phyloP scores from a whole-genome alignment of 257 asterid genomes.

The Solanum gracilifrons region DNA sequence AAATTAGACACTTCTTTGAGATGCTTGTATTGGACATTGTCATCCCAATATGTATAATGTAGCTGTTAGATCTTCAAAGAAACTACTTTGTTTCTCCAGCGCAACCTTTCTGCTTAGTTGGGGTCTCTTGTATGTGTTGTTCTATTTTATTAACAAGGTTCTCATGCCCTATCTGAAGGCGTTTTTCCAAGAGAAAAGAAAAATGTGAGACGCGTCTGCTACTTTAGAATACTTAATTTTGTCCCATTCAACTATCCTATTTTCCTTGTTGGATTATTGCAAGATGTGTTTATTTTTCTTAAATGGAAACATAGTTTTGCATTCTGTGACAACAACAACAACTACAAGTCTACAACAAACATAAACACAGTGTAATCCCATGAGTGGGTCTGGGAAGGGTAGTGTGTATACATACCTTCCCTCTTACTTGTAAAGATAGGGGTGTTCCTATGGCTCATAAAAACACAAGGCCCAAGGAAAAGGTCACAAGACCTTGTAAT shows the following conservation, averaged over 20 bases:
- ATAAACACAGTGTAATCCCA: not conserved
- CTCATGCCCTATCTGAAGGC: not conserved
- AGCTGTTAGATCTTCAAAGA: not conserved
- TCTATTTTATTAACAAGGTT: not conserved
- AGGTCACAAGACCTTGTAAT: not conserved
- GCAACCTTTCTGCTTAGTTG: not conserved
- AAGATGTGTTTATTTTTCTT: not conserved
- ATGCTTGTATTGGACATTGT: not conserved
- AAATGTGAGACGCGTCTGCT: not conserved
- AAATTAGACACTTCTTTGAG: not conserved
- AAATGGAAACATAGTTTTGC: not conserved
- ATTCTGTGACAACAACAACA: not conserved
- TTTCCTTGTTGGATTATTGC: not conserved
- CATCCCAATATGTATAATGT: not conserved
- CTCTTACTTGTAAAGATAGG: not conserved
- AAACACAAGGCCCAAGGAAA: not conserved
- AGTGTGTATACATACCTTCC: not conserved
- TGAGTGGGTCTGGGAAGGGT: not conserved
- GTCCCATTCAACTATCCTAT: not conserved
- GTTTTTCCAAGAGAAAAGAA: not conserved
- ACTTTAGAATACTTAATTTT: not conserved
- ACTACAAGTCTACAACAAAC: not conserved
- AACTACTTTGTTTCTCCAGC: not conserved
- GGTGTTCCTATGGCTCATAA: not conserved
- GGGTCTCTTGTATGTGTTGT: not conserved